Evolutionary conservation across 768 basidiomycete species (phyloP).

Genomic region (Sistotremastrum niveocremeum): DNA sequence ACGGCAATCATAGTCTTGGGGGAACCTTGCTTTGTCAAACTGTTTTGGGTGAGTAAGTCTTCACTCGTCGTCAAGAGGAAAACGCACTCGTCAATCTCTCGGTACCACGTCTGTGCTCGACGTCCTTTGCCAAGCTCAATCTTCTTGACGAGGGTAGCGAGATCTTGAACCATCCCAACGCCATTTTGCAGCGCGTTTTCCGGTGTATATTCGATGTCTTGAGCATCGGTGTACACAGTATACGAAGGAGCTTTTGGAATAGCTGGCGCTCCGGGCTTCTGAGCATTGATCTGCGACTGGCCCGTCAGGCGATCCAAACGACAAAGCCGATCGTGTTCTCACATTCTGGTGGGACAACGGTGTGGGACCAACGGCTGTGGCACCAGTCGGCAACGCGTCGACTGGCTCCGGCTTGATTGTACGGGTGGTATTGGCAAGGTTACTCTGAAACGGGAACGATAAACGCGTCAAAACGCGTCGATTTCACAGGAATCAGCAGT

Average conservation of each 20-base stretch:
- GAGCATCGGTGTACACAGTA: conserved; percentile 22
- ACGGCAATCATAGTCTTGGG: conserved; percentile 53
- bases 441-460: too few relatives aligned
- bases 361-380: too few relatives aligned
- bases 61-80: not conserved
- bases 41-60: conserved; percentile 10
- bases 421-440: too few relatives aligned
- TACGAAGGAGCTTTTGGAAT: conserved; percentile 14
- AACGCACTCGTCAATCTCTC: conserved; percentile 36
- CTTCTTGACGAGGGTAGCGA: conserved; percentile 28
- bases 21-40: conserved; percentile 33
- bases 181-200: conserved; percentile 39
- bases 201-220: conserved; percentile 34
- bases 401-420: too few relatives aligned
- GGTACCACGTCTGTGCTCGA: conserved; percentile 44
- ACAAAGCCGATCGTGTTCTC: too few relatives aligned
- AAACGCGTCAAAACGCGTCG: too few relatives aligned
- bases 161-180: conserved; percentile 35
- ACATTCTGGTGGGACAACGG: too few relatives aligned
- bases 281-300: too few relatives aligned
- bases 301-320: too few relatives aligned
- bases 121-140: conserved; percentile 40
- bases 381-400: too few relatives aligned
- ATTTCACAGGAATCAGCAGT: too few relatives aligned
- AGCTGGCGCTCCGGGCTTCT: not conserved